Percentiles rank a stretch among this genome's conserved stretches.
Evolutionary conservation across 129 eudicot species (phyloP).

Genomic region (Solidago caesia): DNA sequence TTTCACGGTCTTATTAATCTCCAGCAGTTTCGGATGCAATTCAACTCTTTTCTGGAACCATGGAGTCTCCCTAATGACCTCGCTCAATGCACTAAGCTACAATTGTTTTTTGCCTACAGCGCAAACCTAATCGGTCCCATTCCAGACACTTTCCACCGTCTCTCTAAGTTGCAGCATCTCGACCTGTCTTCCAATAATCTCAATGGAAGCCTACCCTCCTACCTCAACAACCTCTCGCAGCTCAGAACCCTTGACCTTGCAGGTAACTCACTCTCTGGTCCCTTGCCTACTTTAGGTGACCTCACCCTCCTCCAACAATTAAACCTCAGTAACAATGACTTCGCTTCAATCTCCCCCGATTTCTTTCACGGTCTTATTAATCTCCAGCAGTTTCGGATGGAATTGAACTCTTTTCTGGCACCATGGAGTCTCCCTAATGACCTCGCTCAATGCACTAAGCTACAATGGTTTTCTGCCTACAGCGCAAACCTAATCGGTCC

Average conservation of each 20-base stretch:
- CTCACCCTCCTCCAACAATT: conserved; percentile 31
- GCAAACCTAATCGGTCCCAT: too few species aligned
- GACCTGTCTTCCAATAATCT: conserved; percentile 17
- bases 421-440: conserved; percentile 26
- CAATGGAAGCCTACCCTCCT: conserved; percentile 33
- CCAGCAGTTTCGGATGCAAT: neutral
- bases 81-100: neutral
- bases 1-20: conserved; percentile 36
- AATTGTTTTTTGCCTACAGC: neutral
- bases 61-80: conserved; percentile 26
- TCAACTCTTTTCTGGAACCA: neutral
- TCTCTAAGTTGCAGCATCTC: too few species aligned
- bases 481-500: too few species aligned
- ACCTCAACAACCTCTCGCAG: conserved; percentile 33
- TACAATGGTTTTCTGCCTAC: neutral
- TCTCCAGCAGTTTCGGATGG: conserved; percentile 7
- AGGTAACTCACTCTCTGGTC: conserved; percentile 36
- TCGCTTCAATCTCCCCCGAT: conserved; percentile 33
- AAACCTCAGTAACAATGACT: conserved; percentile 25
- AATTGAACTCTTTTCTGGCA: neutral
- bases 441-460: neutral
- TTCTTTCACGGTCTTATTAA: conserved; percentile 36
- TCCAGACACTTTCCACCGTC: too few species aligned
- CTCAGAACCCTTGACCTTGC: conserved; percentile 36
- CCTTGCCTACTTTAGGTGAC: conserved; percentile 42